These are phyloP conservation scores for Heracleum sosnowskyi DNA, from an alignment of 129 eudicot species.

Conservation along the genomic window DNA sequence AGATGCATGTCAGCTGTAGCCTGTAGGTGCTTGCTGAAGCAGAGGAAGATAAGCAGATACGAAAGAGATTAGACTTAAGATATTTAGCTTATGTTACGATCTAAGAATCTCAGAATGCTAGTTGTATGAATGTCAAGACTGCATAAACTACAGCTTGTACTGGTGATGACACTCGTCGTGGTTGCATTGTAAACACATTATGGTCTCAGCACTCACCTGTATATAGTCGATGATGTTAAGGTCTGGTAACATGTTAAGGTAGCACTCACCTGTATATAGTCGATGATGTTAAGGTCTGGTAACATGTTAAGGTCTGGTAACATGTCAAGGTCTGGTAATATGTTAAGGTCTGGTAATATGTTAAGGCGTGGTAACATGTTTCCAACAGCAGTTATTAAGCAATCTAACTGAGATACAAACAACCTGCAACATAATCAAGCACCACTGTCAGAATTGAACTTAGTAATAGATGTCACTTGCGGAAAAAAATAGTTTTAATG, in stretches of 20 bases:
- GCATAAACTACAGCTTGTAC: too few species aligned
- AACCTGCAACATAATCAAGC: slow-evolving; percentile 40
- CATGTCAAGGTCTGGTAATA: not conserved
- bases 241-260: too few species aligned
- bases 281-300: not conserved
- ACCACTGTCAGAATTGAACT: not conserved
- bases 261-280: not conserved
- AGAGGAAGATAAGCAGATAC: too few species aligned
- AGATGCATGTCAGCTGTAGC: too few species aligned
- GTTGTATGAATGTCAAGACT: too few species aligned
- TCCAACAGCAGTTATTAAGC: slow-evolving; percentile 18
- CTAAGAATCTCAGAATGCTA: too few species aligned
- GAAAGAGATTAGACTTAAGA: too few species aligned
- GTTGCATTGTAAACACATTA: not conserved
- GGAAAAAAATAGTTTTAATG: too few species aligned
- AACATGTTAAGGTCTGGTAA: too few species aligned
- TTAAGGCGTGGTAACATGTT: not conserved
- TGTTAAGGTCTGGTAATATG: not conserved
- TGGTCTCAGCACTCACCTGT: not conserved
- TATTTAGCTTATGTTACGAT: too few species aligned
- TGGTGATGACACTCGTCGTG: not conserved
- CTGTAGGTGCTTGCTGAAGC: too few species aligned
- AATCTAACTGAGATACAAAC: slow-evolving; percentile 52
- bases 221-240: not conserved
- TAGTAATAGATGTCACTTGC: not conserved